Conservation (phyloP, 169 alveolate species). For the Plasmodium coatneyi region DNA sequence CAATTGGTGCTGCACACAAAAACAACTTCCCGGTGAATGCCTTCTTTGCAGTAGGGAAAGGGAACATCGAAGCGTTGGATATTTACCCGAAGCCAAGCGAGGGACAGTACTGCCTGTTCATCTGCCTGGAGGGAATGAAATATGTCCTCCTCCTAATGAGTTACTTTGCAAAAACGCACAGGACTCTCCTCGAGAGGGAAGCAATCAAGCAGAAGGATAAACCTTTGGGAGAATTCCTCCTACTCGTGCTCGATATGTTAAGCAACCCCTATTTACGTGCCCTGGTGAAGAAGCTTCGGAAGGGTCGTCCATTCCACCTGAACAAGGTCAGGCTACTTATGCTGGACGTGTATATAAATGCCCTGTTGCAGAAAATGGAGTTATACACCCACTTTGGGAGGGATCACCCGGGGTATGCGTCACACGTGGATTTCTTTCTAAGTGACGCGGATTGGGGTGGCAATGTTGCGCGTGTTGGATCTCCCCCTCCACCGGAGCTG, state of each 20-base stretch:
- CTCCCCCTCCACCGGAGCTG: not conserved
- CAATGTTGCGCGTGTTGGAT: not conserved
- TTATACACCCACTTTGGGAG: not conserved
- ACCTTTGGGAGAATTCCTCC: not conserved
- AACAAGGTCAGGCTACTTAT: constrained; percentile 7
- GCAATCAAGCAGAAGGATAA: not conserved
- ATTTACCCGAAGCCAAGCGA: not conserved
- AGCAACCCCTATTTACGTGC: not conserved
- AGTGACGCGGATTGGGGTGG: not conserved
- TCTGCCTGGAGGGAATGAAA: constrained; percentile 53
- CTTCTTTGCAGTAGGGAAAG: constrained; percentile 37
- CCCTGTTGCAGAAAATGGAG: constrained; percentile 1
- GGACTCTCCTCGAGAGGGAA: not conserved
- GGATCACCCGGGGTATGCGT: not conserved
- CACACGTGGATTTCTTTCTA: constrained; percentile 10
- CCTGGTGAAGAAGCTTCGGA: constrained; percentile 2
- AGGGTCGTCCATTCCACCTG: not conserved
- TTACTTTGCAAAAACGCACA: not conserved
- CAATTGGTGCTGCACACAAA: not conserved
- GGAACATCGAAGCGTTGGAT: constrained; percentile 10
- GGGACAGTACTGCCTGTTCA: constrained; percentile 18
- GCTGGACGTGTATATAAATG: constrained; percentile 21
- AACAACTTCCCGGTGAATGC: not conserved
- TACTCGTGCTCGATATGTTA: not conserved
- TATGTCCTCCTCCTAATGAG: constrained; percentile 5